Evolutionary conservation across 495 filamentous ascomycete species (phyloP).

Genomic region (Penicillium herquei): DNA sequence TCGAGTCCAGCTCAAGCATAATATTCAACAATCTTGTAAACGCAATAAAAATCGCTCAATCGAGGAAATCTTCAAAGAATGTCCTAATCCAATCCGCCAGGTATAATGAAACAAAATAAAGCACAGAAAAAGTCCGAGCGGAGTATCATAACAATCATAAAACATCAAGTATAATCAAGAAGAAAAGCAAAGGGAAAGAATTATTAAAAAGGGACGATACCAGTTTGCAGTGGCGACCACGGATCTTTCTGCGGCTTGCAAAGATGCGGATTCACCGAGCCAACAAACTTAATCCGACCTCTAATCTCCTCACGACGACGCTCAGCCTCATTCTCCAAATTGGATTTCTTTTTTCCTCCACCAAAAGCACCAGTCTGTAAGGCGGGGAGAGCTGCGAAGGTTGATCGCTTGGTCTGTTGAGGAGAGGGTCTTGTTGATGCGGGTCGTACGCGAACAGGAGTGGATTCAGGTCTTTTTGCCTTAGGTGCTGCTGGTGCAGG

Average conservation of each 20-base stretch:
- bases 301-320: conserved; percentile 40
- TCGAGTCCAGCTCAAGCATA: too few species aligned
- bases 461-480: not conserved
- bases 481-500: not conserved
- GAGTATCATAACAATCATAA: too few species aligned
- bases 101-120: too few species aligned
- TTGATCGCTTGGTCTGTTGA: not conserved
- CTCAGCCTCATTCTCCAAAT: conserved; percentile 11
- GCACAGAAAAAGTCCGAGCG: too few species aligned
- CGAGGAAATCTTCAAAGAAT: too few species aligned
- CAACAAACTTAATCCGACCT: conserved; percentile 44
- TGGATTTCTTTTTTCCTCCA: conserved; percentile 28
- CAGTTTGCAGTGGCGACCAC: conserved; percentile 17
- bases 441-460: not conserved
- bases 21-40: too few species aligned
- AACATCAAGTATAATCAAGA: not conserved
- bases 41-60: too few species aligned
- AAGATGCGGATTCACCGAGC: conserved; percentile 38
- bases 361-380: conserved; percentile 21
- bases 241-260: conserved; percentile 27
- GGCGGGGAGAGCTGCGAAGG: not conserved
- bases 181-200: not conserved
- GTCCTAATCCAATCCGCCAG: too few species aligned
- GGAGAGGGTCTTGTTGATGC: not conserved
- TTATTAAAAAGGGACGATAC: not conserved